Evolutionary conservation across 2,329 filamentous ascomycete genomes (phyloP).

Genomic region (Sporothrix luriei): DNA sequence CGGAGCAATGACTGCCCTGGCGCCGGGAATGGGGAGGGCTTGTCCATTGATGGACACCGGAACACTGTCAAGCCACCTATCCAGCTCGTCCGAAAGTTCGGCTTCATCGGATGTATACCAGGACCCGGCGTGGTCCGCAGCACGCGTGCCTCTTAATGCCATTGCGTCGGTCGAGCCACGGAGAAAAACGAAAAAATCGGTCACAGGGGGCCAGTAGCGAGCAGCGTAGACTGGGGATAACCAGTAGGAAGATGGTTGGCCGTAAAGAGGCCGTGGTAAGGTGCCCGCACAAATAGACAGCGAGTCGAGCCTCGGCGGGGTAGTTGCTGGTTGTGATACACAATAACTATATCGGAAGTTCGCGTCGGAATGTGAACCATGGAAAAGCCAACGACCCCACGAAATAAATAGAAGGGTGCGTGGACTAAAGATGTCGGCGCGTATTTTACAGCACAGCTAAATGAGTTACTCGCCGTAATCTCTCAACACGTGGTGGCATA

Average conservation of each 20-base stretch:
- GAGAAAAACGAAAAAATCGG: not conserved
- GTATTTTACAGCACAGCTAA: too few relatives aligned
- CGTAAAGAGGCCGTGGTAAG: not conserved
- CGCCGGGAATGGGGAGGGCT: conserved; percentile 68
- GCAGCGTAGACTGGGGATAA: not conserved
- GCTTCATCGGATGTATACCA: conserved; percentile 74
- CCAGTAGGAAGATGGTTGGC: not conserved
- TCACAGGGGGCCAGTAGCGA: not conserved
- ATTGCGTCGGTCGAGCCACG: conserved; percentile 22
- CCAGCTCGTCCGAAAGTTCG: conserved; percentile 68
- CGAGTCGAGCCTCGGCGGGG: too few relatives aligned
- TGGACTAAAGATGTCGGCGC: too few relatives aligned
- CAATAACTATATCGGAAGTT: too few relatives aligned
- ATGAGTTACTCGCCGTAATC: too few relatives aligned
- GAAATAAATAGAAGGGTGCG: too few relatives aligned
- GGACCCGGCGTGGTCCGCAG: conserved; percentile 68
- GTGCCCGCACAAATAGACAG: too few relatives aligned
- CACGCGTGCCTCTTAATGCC: conserved; percentile 33
- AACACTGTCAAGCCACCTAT: conserved; percentile 72
- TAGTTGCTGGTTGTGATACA: not conserved
- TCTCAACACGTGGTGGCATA: too few relatives aligned
- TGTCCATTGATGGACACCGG: conserved; percentile 63
- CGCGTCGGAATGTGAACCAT: too few relatives aligned
- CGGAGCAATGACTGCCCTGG: conserved; percentile 90
- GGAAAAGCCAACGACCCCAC: too few relatives aligned